Base-by-base conservation (phyloP, 305 asterid genomes). In the Fraxinus greggii region DNA sequence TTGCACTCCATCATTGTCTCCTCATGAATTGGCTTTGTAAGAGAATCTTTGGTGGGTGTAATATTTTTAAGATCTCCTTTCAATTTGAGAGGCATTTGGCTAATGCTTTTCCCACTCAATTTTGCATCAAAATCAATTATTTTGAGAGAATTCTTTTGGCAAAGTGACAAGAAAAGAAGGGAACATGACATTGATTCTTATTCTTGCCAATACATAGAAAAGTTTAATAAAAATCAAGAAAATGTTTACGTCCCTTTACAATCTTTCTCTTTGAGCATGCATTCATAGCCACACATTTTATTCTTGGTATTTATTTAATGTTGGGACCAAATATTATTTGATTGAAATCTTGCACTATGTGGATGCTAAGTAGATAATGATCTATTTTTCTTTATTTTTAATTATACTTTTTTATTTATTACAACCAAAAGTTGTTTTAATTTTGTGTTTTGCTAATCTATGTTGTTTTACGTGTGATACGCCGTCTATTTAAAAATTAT, bases 61-160 rank as follows among this genome's bases (percentile, higher is more conserved):
- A 32, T 31, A 28, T 77, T 59, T 79, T 72, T 81, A 51, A 29
- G 72, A 36, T 83, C 69, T 72, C 72, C 54, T 84, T 81, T 78
- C 59, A 69, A 63, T 75, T 48, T 29, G 75, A 15, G 73, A 8
- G 77, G 42, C 81, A 81, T 77, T 61, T 70, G 17, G 74, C 56
- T 82, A 83, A 87, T 91, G 90, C 88, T 78, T 78, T 86, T 78
- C 90, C 89, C 85, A 89, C 90, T 88, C 91, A 91, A 54, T 86
- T 81, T 85, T 79, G 89, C 92, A 83, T 83, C 80, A 84, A 86
- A 78, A 42, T 75, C 32, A 33, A 70, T 42, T 48, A 32, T 84
- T 69, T 48, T 61, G 35, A 56, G 36, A 35, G 78, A 73, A 76
- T 85, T 80, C 31, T 84, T 86, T 69, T 24, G 83, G 82, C 83